Evolutionary conservation across 1,284 basidiomycete species (phyloP).

Genomic region (Trichosporon sp.): DNA sequence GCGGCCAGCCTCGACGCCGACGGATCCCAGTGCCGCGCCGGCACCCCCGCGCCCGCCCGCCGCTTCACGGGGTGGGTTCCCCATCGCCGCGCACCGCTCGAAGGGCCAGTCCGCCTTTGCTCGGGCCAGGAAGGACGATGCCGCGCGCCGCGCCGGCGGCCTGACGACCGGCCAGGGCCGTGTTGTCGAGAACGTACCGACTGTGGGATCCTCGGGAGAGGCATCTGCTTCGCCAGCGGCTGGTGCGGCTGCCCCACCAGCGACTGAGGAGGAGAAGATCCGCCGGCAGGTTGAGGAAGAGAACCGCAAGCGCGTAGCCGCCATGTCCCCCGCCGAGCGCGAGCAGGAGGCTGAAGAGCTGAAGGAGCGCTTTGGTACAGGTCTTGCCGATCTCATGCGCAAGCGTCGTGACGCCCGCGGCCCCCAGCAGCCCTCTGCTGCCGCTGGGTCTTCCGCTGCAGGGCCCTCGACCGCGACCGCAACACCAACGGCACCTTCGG

Average conservation of each 20-base stretch:
- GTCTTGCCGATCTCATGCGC: slow-evolving; percentile 57
- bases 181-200: slow-evolving; percentile 12
- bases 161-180: slow-evolving; percentile 17
- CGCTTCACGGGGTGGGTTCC: slow-evolving; percentile 14
- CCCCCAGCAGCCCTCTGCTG: background rate
- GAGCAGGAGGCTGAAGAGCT: slow-evolving; percentile 61
- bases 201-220: background rate
- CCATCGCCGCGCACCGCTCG: slow-evolving; percentile 15
- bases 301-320: slow-evolving; percentile 52
- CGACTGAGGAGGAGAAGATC: slow-evolving; percentile 14
- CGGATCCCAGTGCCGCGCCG: slow-evolving; percentile 1
- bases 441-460: background rate
- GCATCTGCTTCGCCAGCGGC: background rate
- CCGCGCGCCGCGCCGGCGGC: slow-evolving; percentile 6
- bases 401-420: slow-evolving; percentile 44
- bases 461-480: background rate
- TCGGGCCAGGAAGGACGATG: slow-evolving; percentile 10
- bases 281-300: slow-evolving; percentile 25
- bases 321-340: slow-evolving; percentile 61
- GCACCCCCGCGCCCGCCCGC: slow-evolving; percentile 20
- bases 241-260: background rate
- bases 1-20: slow-evolving; percentile 21
- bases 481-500: background rate
- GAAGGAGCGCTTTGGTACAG: slow-evolving; percentile 62
- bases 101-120: slow-evolving; percentile 16